A percentile compares a stretch with the other conserved stretches of the same genome.
Conservation (phyloP, 345 rosid species). For the Aquilaria yunnanensis region DNA sequence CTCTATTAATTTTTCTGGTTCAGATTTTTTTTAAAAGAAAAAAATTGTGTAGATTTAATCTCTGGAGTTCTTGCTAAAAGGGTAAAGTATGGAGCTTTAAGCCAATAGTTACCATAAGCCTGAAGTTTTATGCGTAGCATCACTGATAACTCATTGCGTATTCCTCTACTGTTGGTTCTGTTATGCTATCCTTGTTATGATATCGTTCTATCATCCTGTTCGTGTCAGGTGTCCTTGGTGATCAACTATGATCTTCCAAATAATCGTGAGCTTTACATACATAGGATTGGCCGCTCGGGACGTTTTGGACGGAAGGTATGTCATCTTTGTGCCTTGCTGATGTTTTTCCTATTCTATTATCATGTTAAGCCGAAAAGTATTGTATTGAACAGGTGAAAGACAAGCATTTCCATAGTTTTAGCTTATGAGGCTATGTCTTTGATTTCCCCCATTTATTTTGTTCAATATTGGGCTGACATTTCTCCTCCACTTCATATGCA, state of each 20-base stretch:
- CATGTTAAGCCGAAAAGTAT: no score
- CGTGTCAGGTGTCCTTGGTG: slow-evolving; percentile 76
- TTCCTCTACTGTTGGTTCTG: background rate
- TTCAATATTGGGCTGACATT: no score
- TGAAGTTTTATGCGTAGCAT: no score
- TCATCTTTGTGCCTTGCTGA: background rate
- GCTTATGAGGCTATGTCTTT: no score
- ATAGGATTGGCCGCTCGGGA: slow-evolving; percentile 95
- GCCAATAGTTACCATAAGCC: no score
- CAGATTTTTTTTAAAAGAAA: background rate
- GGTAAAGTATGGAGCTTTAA: no score
- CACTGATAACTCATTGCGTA: background rate
- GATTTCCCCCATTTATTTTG: no score
- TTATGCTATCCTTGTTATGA: background rate
- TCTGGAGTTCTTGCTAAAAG: no score
- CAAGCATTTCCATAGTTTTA: no score
- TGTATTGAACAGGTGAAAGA: no score
- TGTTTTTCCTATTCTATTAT: background rate
- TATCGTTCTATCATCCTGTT: background rate
- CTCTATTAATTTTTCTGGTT: background rate
- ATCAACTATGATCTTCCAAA: slow-evolving; percentile 96
- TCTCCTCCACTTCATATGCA: no score
- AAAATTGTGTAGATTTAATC: no score
- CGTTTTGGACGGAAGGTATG: slow-evolving; percentile 97
- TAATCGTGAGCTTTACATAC: slow-evolving; percentile 97